Base-by-base conservation (phyloP, 2,329 filamentous ascomycete species). In the Aspergillus sp. region DNA sequence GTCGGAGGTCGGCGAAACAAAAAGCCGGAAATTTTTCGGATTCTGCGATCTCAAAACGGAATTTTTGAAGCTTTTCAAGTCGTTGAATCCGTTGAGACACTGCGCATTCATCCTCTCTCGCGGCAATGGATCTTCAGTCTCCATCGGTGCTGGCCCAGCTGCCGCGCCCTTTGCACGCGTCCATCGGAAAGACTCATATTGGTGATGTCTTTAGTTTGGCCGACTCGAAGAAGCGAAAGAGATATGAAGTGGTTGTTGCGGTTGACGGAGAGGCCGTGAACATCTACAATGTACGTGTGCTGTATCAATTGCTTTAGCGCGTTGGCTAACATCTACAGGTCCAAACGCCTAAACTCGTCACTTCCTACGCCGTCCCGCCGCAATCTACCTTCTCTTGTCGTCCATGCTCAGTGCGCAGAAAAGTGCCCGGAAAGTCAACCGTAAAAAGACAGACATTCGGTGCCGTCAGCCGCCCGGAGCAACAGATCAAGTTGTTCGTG, bases 251-350 rank as follows among this genome's bases (percentile, higher is more conserved):
- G 45, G 79, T 73, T 27, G 74, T 81, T 17, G 79, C 74, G 1
- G 69, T 83, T 12, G 80, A 84, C 60, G 80, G 80, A 35, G 79
- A 84, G 60, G 76, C 77, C 25, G 67, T 84, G 44, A 82, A 78
- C 53, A 76, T 84, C 32, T 83, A 83, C 66, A 80, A 81, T 65
- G 81, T 83, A 70, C 43, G 65, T n/a, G 6, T 35, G 7, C 12
- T 2, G 0, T 12, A 4, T n/a, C n/a, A 7, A 41, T 41, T 23
- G 7, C 15, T n/a, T 19, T 41, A 19, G 15, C 7, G 20, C 4
- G 5, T 5, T 13, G 19, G 38, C 15, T 41, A 41, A 41, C 12
- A 20, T 5, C 49, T 25, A 20, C 39, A 84, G 81, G 67, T 83
- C 19, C 78, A 82, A 73, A 80, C 77, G 45, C 79, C 81, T 7